A percentile compares a stretch with the other conserved stretches of the same genome.
Evolutionary conservation across 371 early-diverging fungal species (phyloP).

Genomic region (Mucor mucedo): DNA sequence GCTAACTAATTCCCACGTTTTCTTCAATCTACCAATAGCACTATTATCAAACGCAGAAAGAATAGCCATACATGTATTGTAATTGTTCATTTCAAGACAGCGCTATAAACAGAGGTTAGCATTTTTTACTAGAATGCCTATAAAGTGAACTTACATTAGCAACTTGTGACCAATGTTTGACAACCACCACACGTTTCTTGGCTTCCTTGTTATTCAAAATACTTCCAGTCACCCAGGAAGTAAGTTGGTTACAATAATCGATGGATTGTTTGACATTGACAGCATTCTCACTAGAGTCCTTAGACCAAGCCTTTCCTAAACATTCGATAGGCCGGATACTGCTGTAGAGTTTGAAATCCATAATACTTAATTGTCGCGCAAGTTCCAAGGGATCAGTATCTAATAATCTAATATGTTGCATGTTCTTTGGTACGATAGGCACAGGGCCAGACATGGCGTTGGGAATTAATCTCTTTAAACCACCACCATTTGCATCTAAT

Average conservation of each 20-base stretch:
- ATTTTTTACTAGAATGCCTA: not conserved
- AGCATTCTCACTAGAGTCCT: conserved; percentile 67
- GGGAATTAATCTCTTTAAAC: conserved; percentile 69
- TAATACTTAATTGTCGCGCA: conserved; percentile 91
- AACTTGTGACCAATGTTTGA: conserved; percentile 86
- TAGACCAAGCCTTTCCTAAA: conserved; percentile 88
- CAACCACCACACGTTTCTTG: conserved; percentile 75
- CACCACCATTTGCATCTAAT: conserved; percentile 54
- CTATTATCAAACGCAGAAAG: conserved; percentile 90
- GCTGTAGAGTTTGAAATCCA: conserved; percentile 81
- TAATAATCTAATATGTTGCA: conserved; percentile 67
- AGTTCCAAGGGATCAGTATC: conserved; percentile 93
- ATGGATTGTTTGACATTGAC: conserved; percentile 79
- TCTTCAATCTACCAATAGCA: conserved; percentile 86
- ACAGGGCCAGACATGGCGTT: conserved; percentile 37
- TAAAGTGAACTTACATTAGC: conserved; percentile 65
- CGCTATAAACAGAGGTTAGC: conserved; percentile 31
- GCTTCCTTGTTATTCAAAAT: conserved; percentile 79
- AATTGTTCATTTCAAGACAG: conserved; percentile 86
- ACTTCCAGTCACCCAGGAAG: conserved; percentile 82
- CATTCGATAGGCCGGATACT: conserved; percentile 87
- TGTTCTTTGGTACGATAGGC: conserved; percentile 72
- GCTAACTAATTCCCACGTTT: conserved; percentile 83
- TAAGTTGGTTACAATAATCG: conserved; percentile 67
- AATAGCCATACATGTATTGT: conserved; percentile 89